Evolutionary conservation across 2,329 filamentous ascomycete species (phyloP), one percentile per base, ranked within the genome.

Genomic region (Nothophaeocryptopus gaeumannii): DNA sequence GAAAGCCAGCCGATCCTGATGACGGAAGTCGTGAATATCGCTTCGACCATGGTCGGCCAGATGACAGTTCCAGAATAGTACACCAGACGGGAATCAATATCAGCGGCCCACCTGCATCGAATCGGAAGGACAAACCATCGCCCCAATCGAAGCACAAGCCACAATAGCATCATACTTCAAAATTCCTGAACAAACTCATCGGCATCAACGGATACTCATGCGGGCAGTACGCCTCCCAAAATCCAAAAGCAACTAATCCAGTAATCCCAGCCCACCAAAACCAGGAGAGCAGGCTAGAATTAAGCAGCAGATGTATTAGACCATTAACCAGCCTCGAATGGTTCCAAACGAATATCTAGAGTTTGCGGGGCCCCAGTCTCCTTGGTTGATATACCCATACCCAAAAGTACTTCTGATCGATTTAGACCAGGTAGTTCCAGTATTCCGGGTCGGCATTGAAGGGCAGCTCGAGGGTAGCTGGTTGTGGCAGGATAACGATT

Each of bases 141-240:
- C 64, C 9, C 60, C 66, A 16, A 69, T 56, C 36, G 58, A 60
- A 14, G 66, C 65, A 51, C 66, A 67, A 8, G 63, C 63, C 1
- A 67, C 60, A 20, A 63, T 65, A 8, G 64, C 64, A 44, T 68
- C 60, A 47, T 66, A 67, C 32, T 58, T 46, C 8, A 66, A 66
- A 58, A 40, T 63, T 61, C n/a, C 36, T 39, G 57, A 66, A 63
- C 29, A 64, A 47, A 1, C 50, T 45, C 60, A 64, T 60, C 5
- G 62, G 63, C 47, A 66, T 65, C 5, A 65, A 49, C 5, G 63
- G 63, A 38, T 64, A 67, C 30, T 69, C 64, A 11, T 67, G 58
- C 12, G 50, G 44, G 30, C 50, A 54, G 16, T 56, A 49, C 2
- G 54, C 54, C 32, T 56, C 54, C 51, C 51, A 56, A 29, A 54